Percentiles rank a stretch among this genome's conserved stretches.
Evolutionary conservation across 2,329 filamentous ascomycete species (phyloP).

Genomic region (Pseudocercospora pini-densiflorae): DNA sequence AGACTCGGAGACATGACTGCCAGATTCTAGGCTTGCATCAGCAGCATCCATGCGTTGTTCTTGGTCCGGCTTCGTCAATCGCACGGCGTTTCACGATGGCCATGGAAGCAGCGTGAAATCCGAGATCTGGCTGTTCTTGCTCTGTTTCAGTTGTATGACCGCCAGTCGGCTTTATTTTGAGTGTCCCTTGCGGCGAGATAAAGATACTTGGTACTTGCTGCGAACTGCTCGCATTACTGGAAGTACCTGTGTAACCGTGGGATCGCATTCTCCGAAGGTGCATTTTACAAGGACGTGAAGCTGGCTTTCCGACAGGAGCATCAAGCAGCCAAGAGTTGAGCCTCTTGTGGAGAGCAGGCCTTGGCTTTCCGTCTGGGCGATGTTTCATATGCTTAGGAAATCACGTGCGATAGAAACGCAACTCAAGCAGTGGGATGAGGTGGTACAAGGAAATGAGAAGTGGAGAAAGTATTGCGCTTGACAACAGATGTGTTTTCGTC

Average conservation of each 20-base stretch:
- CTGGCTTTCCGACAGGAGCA: neutral
- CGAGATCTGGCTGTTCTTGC: neutral
- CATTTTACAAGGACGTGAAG: neutral
- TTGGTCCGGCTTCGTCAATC: neutral
- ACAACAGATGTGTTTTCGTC: neutral
- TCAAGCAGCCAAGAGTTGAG: neutral
- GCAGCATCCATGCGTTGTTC: neutral
- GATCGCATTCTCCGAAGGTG: conserved; percentile 1
- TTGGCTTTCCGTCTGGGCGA: neutral
- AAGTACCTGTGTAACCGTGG: neutral
- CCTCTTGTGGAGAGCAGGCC: neutral
- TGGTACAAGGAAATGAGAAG: too few relatives aligned
- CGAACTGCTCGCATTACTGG: neutral
- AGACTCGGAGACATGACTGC: too few relatives aligned
- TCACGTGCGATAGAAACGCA: too few relatives aligned
- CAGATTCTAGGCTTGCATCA: neutral
- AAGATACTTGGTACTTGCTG: neutral
- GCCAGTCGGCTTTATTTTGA: neutral
- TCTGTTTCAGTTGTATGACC: neutral
- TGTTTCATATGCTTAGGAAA: neutral
- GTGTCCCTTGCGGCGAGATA: neutral
- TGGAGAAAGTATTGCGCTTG: neutral
- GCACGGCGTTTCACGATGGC: neutral
- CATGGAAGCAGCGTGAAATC: neutral
- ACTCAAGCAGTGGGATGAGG: too few relatives aligned